These are phyloP conservation scores for Teratosphaeria epicoccoides DNA, from an alignment of 2,329 filamentous ascomycete species.

Conservation along the genomic window DNA sequence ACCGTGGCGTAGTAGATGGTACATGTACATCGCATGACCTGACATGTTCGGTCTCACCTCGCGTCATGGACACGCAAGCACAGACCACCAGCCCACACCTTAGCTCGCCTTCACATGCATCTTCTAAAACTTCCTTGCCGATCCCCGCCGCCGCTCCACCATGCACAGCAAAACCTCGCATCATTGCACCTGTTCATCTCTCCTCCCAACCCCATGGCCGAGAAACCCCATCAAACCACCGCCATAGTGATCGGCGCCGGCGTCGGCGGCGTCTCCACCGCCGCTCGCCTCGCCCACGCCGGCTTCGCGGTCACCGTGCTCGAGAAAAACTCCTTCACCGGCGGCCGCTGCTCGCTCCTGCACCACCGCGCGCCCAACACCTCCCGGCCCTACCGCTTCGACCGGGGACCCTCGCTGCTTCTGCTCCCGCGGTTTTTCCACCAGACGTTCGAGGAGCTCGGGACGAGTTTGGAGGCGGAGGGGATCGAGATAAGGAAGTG, in stretches of 20 bases:
- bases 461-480: conserved; percentile 53
- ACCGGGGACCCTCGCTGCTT: conserved; percentile 65
- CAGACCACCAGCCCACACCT: background rate
- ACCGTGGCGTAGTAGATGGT: background rate
- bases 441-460: conserved; percentile 58
- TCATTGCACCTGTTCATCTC: background rate
- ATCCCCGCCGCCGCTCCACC: background rate
- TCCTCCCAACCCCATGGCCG: background rate
- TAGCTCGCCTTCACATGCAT: background rate
- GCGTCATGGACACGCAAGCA: background rate
- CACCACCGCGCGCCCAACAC: conserved; percentile 5
- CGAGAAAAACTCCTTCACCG: conserved; percentile 66
- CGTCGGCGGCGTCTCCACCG: conserved; percentile 57
- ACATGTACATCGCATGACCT: background rate
- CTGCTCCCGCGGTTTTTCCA: conserved; percentile 61
- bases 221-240: conserved; percentile 27
- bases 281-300: conserved; percentile 59
- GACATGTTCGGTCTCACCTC: background rate
- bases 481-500: conserved; percentile 61
- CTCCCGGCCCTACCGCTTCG: conserved; percentile 47
- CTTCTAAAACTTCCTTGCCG: background rate
- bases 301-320: conserved; percentile 63
- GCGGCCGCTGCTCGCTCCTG: conserved; percentile 60
- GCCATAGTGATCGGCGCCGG: conserved; percentile 54
- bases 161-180: background rate